Base-by-base conservation (phyloP, 2,329 filamentous ascomycete species). In the Sporothrix dimorphospora region DNA sequence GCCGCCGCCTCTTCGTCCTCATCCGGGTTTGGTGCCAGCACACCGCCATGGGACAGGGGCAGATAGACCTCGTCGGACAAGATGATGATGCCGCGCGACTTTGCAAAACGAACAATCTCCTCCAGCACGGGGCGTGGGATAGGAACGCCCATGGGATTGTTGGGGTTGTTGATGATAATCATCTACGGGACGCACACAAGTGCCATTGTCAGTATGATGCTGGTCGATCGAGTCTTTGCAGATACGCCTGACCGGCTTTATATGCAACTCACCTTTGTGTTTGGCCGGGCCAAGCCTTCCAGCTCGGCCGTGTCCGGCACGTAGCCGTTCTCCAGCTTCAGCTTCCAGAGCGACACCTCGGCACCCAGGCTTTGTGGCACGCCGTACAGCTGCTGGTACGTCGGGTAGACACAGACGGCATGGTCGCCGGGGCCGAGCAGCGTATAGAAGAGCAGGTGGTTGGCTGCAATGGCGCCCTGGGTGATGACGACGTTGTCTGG, bases 321-420 rank as follows among this genome's bases (percentile, higher is more conserved):
- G 83, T 91, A 96, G 19, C 86, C 85, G 66, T 92, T 86, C 27
- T 89, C 84, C 51, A 87, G 85, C 66, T 85, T 86, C 9, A 93
- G 85, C 78, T 88, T 89, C 94, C 94, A 97, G 12, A 95, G 80
- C 55, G 90, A 89, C 19, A 97, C 91, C 72, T 93, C 88, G 0
- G 92, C 93, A 0, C 94, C 93, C 5, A 97, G 82, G 49, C 89
- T 91, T 75, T 86, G 85, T 0, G 94, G 93, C 0, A 97, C 88
- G 11, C 89, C 84, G 78, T 95, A 96, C 1, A 97, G 85, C 77
- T 96, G 93, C 79, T 96, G 92, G 77, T 96, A 97, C 0, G 93
- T 95, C 14, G 94, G 94, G 78, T 94, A 93, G 72, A 96, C 92
- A 77, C 92, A 96, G 72, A 97, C 87, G 63, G 95, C 91, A 84